These are phyloP conservation scores for Clarireedia monteithiana DNA, from an alignment of 2,329 filamentous ascomycete species.

Conservation along the genomic window DNA sequence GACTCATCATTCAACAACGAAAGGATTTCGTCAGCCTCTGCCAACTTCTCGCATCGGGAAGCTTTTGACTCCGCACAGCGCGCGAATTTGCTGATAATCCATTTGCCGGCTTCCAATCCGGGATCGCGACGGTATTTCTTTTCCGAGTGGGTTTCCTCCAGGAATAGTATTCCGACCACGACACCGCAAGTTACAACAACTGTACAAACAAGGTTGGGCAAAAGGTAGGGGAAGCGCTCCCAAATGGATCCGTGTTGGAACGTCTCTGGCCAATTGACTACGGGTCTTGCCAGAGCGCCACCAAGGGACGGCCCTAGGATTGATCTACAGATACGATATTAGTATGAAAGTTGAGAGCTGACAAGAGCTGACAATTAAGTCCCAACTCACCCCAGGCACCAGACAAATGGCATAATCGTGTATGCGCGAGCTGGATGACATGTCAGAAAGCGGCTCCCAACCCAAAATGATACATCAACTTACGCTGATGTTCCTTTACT, in stretches of 20 bases:
- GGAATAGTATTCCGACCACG: constrained; percentile 70
- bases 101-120: constrained; percentile 69
- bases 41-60: constrained; percentile 31
- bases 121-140: constrained; percentile 70
- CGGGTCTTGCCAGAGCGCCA: constrained; percentile 81
- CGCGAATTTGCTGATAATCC: constrained; percentile 44
- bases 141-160: constrained; percentile 88
- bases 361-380: constrained; percentile 6
- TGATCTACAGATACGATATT: constrained; percentile 45
- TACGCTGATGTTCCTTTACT: constrained; percentile 85
- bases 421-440: constrained; percentile 67
- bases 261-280: constrained; percentile 66
- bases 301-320: constrained; percentile 90
- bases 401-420: constrained; percentile 96
- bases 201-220: constrained; percentile 87
- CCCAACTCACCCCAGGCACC: constrained; percentile 75
- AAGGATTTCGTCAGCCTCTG: constrained; percentile 36
- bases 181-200: constrained; percentile 70
- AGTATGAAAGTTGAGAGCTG: constrained; percentile 1
- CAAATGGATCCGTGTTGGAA: constrained; percentile 72
- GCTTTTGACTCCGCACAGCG: constrained; percentile 26
- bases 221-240: constrained; percentile 79
- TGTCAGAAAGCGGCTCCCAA: constrained; percentile 29
- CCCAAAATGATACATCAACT: constrained; percentile 30
- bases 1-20: constrained; percentile 47